Conservation (phyloP, 2,329 filamentous ascomycete species). For the Thielaviopsis populi region DNA sequence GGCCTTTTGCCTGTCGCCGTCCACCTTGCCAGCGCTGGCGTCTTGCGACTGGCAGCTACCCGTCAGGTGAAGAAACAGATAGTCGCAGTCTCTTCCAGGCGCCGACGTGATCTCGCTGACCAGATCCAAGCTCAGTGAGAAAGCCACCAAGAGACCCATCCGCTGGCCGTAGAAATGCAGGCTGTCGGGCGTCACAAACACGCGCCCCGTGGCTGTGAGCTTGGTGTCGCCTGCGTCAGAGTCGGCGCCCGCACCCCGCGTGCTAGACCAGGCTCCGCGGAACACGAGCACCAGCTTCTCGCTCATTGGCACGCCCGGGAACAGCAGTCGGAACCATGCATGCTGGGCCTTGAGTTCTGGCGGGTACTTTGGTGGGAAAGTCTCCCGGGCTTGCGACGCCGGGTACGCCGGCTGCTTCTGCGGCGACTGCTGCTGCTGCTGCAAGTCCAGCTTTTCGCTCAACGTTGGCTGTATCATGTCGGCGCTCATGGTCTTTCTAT, state of each 20-base stretch:
- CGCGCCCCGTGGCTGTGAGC: conserved; percentile 51
- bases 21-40: not conserved
- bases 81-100: conserved; percentile 83
- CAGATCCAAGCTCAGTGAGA: conserved; percentile 55
- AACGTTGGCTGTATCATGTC: conserved; percentile 12
- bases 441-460: conserved; percentile 1
- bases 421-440: not conserved
- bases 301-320: conserved; percentile 60
- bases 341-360: conserved; percentile 71
- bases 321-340: conserved; percentile 82
- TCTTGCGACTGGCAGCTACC: conserved; percentile 20
- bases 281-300: conserved; percentile 87
- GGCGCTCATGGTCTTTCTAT: conserved; percentile 18
- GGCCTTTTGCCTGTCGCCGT: not conserved
- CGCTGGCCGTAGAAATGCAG: conserved; percentile 97
- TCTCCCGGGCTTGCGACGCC: conserved; percentile 28
- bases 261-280: conserved; percentile 64
- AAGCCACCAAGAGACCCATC: conserved; percentile 76
- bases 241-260: conserved; percentile 28
- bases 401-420: not conserved
- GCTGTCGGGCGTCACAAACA: conserved; percentile 74
- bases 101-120: conserved; percentile 83
- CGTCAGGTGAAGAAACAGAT: conserved; percentile 57
- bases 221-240: conserved; percentile 13
- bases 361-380: conserved; percentile 64